Percentiles rank a stretch among this genome's conserved stretches.
phyloP scores from a whole-genome alignment of 2,329 filamentous ascomycete genomes.

The Xylariaceae sp. region DNA sequence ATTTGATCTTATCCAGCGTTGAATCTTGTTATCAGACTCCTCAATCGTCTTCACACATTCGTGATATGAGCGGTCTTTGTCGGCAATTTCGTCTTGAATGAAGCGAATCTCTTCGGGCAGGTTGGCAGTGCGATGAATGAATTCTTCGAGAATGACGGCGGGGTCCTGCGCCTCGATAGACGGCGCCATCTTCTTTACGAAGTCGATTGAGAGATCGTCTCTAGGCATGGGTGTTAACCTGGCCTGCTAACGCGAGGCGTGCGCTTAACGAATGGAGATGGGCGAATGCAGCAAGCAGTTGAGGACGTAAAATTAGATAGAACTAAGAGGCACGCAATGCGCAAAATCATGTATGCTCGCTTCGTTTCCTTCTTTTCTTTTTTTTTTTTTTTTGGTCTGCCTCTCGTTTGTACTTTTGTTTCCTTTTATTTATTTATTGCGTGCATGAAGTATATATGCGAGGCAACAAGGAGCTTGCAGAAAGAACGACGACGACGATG shows the following conservation, averaged over 20 bases:
- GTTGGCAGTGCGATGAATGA: constrained; percentile 76
- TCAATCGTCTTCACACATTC: constrained; percentile 73
- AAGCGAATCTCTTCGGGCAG: constrained; percentile 83
- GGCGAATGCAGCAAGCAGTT: background rate
- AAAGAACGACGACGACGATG: constrained; percentile 9
- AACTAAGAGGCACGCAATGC: constrained; percentile 20
- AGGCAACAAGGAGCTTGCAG: constrained; percentile 12
- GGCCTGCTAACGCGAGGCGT: constrained; percentile 39
- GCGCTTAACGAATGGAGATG: constrained; percentile 23
- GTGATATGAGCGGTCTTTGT: constrained; percentile 76
- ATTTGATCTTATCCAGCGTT: constrained; percentile 81
- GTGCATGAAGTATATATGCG: constrained; percentile 43
- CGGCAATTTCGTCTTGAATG: constrained; percentile 80
- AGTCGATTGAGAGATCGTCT: constrained; percentile 75
- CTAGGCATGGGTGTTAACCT: constrained; percentile 72
- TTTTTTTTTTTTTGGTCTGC: constrained; percentile 43
- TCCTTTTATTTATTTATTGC: constrained; percentile 48
- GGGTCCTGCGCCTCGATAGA: constrained; percentile 65
- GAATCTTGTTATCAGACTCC: constrained; percentile 74
- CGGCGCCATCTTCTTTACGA: constrained; percentile 69
- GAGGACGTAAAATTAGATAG: constrained; percentile 12
- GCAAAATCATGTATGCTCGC: constrained; percentile 1
- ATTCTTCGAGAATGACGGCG: constrained; percentile 77
- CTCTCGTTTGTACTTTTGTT: constrained; percentile 36
- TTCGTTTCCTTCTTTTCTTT: constrained; percentile 46